These are phyloP conservation scores for Pichia sp. DNA, from an alignment of 1,139 yeast species.

Conservation along the genomic window DNA sequence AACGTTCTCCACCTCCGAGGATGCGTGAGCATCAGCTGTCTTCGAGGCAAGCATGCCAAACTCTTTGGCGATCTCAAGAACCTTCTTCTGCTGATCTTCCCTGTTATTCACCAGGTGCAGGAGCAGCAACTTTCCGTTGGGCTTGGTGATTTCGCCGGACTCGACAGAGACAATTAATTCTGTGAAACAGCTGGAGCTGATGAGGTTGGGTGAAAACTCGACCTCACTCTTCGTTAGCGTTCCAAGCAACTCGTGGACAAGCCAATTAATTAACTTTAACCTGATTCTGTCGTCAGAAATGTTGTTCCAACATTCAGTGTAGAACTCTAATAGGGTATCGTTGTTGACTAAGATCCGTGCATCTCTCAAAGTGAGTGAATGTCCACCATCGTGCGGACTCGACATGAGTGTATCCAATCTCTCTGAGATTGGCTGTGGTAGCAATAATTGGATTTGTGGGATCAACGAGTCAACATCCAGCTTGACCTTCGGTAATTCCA, in stretches of 20 bases:
- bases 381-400: slow-evolving; percentile 37
- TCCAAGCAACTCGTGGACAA: slow-evolving; percentile 78
- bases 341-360: slow-evolving; percentile 58
- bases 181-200: slow-evolving; percentile 39
- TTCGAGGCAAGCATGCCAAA: slow-evolving; percentile 15
- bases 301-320: slow-evolving; percentile 50
- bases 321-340: slow-evolving; percentile 40
- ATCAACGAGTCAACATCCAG: slow-evolving; percentile 42
- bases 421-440: slow-evolving; percentile 67
- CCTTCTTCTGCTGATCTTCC: slow-evolving; percentile 31
- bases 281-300: slow-evolving; percentile 27
- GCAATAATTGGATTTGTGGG: slow-evolving; percentile 33
- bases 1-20: slow-evolving; percentile 32
- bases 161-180: slow-evolving; percentile 41
- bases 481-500: slow-evolving; percentile 66
- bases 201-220: slow-evolving; percentile 35
- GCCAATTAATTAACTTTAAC: slow-evolving; percentile 67
- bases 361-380: slow-evolving; percentile 62
- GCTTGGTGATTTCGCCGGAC: slow-evolving; percentile 38
- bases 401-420: slow-evolving; percentile 45
- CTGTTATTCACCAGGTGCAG: slow-evolving; percentile 53
- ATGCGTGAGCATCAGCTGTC: slow-evolving; percentile 7
- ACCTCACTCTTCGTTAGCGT: slow-evolving; percentile 52
- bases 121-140: slow-evolving; percentile 65
- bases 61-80: slow-evolving; percentile 50